These are phyloP conservation scores for Marasmius oreades DNA, from an alignment of 1,284 basidiomycete species.

Conservation along the genomic window DNA sequence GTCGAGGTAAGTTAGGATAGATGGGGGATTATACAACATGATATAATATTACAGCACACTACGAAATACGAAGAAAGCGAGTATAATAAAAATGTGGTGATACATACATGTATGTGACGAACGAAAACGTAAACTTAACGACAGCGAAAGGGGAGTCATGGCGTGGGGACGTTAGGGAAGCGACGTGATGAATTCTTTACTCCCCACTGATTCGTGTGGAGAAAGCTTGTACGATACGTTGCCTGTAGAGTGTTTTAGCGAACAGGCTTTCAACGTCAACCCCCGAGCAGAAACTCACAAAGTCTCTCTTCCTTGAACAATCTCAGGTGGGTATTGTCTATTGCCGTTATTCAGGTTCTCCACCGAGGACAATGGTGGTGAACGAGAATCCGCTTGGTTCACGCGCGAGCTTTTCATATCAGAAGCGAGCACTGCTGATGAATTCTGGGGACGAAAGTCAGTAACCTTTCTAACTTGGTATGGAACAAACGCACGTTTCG, in stretches of 20 bases:
- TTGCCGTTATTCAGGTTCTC: neutral
- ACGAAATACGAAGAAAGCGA: too few relatives aligned
- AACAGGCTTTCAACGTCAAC: constrained; percentile 24
- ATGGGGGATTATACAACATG: too few relatives aligned
- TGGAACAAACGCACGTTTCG: neutral
- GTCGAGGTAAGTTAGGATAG: too few relatives aligned
- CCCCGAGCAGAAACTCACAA: neutral
- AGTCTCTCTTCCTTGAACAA: constrained; percentile 5
- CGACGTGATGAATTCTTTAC: neutral
- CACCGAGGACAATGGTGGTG: neutral
- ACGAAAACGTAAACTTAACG: neutral
- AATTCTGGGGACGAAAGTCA: neutral
- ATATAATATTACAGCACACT: too few relatives aligned
- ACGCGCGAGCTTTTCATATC: neutral
- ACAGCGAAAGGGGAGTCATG: neutral
- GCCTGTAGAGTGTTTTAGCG: constrained; percentile 7
- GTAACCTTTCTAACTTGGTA: neutral
- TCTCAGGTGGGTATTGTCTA: constrained; percentile 1
- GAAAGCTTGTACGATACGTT: constrained; percentile 5
- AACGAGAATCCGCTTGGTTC: neutral
- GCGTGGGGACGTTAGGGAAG: too few relatives aligned
- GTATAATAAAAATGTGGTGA: neutral
- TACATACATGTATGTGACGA: neutral
- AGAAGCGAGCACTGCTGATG: neutral
- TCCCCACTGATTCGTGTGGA: constrained; percentile 4